These are phyloP conservation scores for Phytophthora pisi DNA, from an alignment of 352 stramenopile genomes.

Conservation along the genomic window DNA sequence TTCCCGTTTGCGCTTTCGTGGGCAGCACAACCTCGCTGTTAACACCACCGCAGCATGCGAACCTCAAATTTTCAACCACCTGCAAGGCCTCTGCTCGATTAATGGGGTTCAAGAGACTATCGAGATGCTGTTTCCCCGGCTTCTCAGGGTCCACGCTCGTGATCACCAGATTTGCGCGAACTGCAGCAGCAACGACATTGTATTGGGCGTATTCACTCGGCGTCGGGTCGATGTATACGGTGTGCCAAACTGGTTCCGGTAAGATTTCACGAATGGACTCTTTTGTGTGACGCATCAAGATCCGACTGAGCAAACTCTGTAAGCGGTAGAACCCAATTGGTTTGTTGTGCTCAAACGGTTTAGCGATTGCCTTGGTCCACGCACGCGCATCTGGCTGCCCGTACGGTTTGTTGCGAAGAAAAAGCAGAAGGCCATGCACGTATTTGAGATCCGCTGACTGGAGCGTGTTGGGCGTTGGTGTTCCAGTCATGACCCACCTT, in stretches of 20 bases:
- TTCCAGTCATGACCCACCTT: constrained; percentile 97
- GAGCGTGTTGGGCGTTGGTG: constrained; percentile 91
- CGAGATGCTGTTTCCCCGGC: constrained; percentile 49
- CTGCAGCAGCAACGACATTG: constrained; percentile 55
- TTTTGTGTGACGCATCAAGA: constrained; percentile 96
- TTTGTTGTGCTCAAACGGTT: constrained; percentile 62
- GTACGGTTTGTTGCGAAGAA: constrained; percentile 86
- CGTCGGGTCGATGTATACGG: constrained; percentile 56
- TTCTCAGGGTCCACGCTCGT: constrained; percentile 58
- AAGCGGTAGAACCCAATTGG: constrained; percentile 64
- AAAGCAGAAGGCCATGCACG: constrained; percentile 88
- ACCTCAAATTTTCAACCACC: constrained; percentile 51
- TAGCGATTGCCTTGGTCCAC: constrained; percentile 67
- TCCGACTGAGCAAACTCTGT: constrained; percentile 73
- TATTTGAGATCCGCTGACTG: constrained; percentile 78
- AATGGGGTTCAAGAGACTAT: constrained; percentile 71
- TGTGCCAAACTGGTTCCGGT: constrained; percentile 44
- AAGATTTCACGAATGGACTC: constrained; percentile 69
- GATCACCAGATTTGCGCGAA: constrained; percentile 65
- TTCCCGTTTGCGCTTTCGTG: constrained; percentile 40
- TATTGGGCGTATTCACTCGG: constrained; percentile 64
- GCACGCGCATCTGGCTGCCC: constrained; percentile 62
- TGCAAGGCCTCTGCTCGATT: constrained; percentile 54
- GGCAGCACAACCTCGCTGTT: constrained; percentile 43
- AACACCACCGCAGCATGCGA: constrained; percentile 46